Evolutionary conservation across 108 stramenopile genomes (phyloP), one percentile per base, ranked within the genome.

Genomic region (Chaetoceros tenuissimus): DNA sequence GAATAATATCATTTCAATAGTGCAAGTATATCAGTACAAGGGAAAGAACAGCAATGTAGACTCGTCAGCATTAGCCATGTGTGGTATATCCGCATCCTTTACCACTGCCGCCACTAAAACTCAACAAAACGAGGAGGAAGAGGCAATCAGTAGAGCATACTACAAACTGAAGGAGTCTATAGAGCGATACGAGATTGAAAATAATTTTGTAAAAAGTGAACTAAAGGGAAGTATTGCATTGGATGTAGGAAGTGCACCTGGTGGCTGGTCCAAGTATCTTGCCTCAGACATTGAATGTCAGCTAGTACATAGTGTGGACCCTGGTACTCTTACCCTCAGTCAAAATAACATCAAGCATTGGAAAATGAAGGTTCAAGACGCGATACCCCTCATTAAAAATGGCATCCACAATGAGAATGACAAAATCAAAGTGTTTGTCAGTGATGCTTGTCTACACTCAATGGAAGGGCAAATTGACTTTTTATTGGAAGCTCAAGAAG

Each of bases 191-290:
- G 1, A n/a, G 0, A 16, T 34, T 21, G 28, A 0, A 10, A 17
- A 50, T 25, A 25, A 29, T 1, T 44, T 21, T 25, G 28, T 59
- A 69, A 30, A 13, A 22, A 1, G 23, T 20, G 16, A 24, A 27
- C 31, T 25, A 23, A 30, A 3, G 18, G 1, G n/a, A n/a, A n/a
- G n/a, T n/a, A n/a, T 69, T 24, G 79, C 71, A 13, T 48, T 84
- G 23, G 83, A 84, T 58, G 78, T 77, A 50, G 83, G 83, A 23
- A 64, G 77, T 5, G 71, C 83, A 20, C 83, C 79, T 1, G 83
- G 79, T 27, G 83, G 83, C 0, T 84, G 83, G 83, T 77, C 79
- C 0, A 78, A 84, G 48, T 81, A 73, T 47, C 48, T 84, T 23
- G 44, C 73, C 1, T 65, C 74, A 48, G 44, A 66, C 22, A 68